Conservation (phyloP, 306 rosid genomes). For the Prunus mira region DNA sequence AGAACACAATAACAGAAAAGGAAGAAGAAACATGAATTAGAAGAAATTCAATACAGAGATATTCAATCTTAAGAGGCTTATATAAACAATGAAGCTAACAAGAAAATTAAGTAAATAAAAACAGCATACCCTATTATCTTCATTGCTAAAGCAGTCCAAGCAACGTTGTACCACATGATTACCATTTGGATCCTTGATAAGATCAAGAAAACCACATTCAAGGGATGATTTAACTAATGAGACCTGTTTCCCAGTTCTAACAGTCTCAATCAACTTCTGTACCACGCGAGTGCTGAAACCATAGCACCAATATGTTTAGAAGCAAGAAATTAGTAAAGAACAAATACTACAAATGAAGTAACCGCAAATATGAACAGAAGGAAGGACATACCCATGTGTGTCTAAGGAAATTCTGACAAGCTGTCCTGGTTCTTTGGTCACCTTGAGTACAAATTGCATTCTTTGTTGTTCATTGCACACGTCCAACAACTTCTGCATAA, state of each 20-base stretch:
- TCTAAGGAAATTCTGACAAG: conserved; percentile 60
- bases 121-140: conserved; percentile 53
- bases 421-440: conserved; percentile 47
- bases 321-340: not conserved
- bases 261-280: conserved; percentile 75
- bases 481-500: conserved; percentile 73
- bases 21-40: not conserved
- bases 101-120: not conserved
- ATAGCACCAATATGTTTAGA: conserved; percentile 4
- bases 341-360: not conserved
- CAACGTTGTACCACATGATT: conserved; percentile 67
- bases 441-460: conserved; percentile 42
- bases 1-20: not conserved
- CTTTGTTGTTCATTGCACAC: conserved; percentile 53
- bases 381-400: conserved; percentile 51
- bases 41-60: not conserved
- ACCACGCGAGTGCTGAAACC: conserved; percentile 64
- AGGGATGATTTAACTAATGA: conserved; percentile 47
- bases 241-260: conserved; percentile 25
- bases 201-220: conserved; percentile 61
- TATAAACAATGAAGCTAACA: not conserved
- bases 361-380: not conserved
- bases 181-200: conserved; percentile 61
- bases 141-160: conserved; percentile 50
- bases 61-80: not conserved